Conservation (phyloP, 306 rosid species). For the Corylus avellana region DNA sequence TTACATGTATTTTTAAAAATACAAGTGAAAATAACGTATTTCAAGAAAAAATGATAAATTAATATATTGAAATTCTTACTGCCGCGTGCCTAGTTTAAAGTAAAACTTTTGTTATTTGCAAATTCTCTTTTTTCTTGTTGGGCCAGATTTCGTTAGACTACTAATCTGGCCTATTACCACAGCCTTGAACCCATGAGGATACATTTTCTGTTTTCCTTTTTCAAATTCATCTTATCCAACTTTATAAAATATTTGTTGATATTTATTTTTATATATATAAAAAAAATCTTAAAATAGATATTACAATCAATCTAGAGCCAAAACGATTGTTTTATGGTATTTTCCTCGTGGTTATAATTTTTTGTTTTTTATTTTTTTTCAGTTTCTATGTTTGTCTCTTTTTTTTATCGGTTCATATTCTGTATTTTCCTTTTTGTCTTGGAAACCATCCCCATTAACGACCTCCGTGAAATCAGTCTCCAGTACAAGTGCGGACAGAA, state of each 20-base stretch:
- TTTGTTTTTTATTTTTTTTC: too few relatives aligned
- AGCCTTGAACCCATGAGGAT: background rate
- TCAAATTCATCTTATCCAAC: too few relatives aligned
- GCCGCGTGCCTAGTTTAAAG: too few relatives aligned
- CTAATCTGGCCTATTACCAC: background rate
- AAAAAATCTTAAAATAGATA: too few relatives aligned
- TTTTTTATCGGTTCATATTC: background rate
- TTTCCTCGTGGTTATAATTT: background rate
- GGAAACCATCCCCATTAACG: background rate
- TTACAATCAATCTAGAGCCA: background rate
- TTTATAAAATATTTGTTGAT: too few relatives aligned
- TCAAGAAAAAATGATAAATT: too few relatives aligned
- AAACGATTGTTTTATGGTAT: background rate
- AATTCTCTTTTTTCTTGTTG: too few relatives aligned
- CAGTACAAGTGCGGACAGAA: background rate
- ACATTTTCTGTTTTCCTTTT: background rate
- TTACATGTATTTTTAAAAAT: too few relatives aligned
- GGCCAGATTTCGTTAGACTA: too few relatives aligned
- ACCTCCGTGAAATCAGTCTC: background rate
- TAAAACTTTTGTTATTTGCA: background rate
- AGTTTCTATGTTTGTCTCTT: background rate
- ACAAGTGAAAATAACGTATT: too few relatives aligned
- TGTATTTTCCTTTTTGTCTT: background rate
- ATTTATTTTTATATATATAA: too few relatives aligned
- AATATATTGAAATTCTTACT: too few relatives aligned